phyloP scores from a whole-genome alignment of 2,329 filamentous ascomycete species.

The Elsinoe batatas region DNA sequence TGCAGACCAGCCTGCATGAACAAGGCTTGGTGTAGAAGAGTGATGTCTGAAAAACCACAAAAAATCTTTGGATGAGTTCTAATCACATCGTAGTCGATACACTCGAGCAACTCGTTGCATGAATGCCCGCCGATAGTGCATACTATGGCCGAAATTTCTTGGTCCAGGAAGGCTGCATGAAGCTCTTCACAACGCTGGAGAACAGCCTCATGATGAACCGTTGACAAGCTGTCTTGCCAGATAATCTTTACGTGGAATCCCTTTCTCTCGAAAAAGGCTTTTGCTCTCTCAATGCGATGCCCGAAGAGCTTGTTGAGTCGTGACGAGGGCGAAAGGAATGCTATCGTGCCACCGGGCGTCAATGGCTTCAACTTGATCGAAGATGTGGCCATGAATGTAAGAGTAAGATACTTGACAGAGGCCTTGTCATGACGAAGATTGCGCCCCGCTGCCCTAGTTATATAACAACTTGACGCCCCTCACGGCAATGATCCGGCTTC shows the following conservation, averaged over 20 bases:
- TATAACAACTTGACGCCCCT: background rate
- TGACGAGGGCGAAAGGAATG: conserved; percentile 25
- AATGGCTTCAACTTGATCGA: background rate
- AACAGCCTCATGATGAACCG: conserved; percentile 4
- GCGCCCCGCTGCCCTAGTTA: background rate
- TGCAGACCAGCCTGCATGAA: too few relatives aligned
- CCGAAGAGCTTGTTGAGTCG: conserved; percentile 22
- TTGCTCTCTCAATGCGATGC: conserved; percentile 16
- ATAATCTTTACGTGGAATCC: conserved; percentile 20
- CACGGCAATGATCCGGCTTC: background rate
- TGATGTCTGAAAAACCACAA: too few relatives aligned
- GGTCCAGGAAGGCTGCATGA: conserved; percentile 21
- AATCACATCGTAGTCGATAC: too few relatives aligned
- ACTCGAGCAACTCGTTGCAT: too few relatives aligned
- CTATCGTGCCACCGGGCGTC: conserved; percentile 22
- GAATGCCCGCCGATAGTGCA: conserved; percentile 22
- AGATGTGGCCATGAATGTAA: background rate
- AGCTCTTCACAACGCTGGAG: conserved; percentile 19
- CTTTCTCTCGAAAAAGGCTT: conserved; percentile 13
- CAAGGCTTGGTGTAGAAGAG: too few relatives aligned
- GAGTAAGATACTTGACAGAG: background rate
- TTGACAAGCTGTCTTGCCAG: conserved; percentile 13
- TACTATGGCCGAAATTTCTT: conserved; percentile 21
- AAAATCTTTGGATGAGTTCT: too few relatives aligned
- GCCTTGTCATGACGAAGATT: too few relatives aligned